Evolutionary conservation across 2,329 filamentous ascomycete species (phyloP), one percentile per base, ranked within the genome.

Genomic region (Chrysosporium queenslandicum): DNA sequence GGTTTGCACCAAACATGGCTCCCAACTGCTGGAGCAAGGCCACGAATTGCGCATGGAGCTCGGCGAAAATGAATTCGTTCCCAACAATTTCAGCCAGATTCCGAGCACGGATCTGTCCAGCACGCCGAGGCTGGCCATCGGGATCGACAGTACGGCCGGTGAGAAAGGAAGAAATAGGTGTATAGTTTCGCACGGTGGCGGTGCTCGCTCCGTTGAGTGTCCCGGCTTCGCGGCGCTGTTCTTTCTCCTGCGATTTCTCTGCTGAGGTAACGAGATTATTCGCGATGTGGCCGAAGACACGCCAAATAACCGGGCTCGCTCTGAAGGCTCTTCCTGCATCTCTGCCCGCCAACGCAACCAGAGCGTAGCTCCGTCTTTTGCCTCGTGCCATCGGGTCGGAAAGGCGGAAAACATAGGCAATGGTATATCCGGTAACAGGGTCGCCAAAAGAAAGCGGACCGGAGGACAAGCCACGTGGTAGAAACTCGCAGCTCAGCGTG

Each of bases 391-490:
- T 74, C 14, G 77, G 76, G 59, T 81, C 78, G 12, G 75, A 74
- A 16, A 81, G 70, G 41, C 77, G 76, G 63, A 81, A 81, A 37
- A 79, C 72, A 60, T 79, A 80, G 39, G 78, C 77, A 49, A 80
- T 77, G 16, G 77, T 80, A 65, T 80, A 79, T 49, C 78, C 78
- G 4, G 75, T 71, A 18, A 70, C 70, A 0, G 74, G 69, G 56
- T 80, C 77, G 25, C 77, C 77, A 57, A 80, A 81, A 59, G 74
- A 78, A 43, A 81, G 65, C n/a, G 77, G 76, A 0, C 78, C 78
- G 5, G 77, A 78, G 0, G 77, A 74, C 37, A 77, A 73, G 46
- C 77, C 76, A 32, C 73, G 72, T 2, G 78, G 78, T 2, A 81
- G 68, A 8, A 74, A 70, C 60, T 81, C 78, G 54, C 75, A 78